Conservation (phyloP, 2,329 filamentous ascomycete genomes). For the Scedosporium aurantiacum region DNA sequence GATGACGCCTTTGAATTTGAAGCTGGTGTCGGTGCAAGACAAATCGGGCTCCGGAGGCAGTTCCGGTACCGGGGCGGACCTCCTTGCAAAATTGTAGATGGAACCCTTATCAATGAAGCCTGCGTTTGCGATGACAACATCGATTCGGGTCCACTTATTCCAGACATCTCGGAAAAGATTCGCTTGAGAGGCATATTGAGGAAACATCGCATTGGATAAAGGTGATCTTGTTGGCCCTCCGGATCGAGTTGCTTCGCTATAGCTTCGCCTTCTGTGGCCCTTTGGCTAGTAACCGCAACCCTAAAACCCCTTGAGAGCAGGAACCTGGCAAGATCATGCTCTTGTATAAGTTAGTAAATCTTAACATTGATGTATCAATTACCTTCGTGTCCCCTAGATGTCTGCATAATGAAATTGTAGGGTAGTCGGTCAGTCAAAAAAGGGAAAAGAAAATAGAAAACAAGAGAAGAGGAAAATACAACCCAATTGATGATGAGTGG, state of each 20-base stretch:
- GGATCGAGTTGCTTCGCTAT: constrained; percentile 19
- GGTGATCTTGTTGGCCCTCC: constrained; percentile 23
- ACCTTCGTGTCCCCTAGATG: neutral
- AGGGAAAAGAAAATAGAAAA: too few relatives aligned
- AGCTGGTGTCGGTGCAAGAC: constrained; percentile 34
- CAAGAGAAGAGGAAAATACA: too few relatives aligned
- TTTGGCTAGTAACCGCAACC: constrained; percentile 23
- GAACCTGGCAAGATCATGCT: constrained; percentile 27
- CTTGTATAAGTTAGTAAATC: constrained; percentile 15
- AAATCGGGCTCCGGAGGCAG: constrained; percentile 33
- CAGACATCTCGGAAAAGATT: constrained; percentile 30
- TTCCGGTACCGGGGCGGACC: constrained; percentile 7
- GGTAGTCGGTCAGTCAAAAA: too few relatives aligned
- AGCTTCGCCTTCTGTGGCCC: constrained; percentile 18
- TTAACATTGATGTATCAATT: neutral
- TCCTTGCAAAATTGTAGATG: constrained; percentile 26
- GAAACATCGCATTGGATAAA: constrained; percentile 34
- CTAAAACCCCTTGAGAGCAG: constrained; percentile 17
- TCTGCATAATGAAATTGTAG: too few relatives aligned
- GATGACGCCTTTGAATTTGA: constrained; percentile 40
- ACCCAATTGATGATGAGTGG: too few relatives aligned
- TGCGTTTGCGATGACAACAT: constrained; percentile 37
- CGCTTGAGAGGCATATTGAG: constrained; percentile 32
- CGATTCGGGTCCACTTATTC: constrained; percentile 31
- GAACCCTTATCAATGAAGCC: constrained; percentile 35